Evolutionary conservation across 129 eudicot species (phyloP), one percentile per base, ranked within the genome.

Genomic region (Lonicera japonica): DNA sequence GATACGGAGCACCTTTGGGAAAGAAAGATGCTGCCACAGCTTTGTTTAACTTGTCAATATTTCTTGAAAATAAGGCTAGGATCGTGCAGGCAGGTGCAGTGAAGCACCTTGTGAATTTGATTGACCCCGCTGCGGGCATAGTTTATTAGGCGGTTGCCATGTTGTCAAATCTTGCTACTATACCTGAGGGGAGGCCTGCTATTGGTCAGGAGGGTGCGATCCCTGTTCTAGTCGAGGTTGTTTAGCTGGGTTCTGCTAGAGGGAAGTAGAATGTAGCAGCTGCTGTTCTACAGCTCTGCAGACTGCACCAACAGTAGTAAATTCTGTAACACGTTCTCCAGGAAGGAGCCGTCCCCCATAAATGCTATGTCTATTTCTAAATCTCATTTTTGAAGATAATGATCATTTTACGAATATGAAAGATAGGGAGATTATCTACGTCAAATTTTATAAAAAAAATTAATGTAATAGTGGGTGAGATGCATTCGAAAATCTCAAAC

Each of bases 251-350:
- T 45, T 91, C 98, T 21, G 87, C 88, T 11, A 80, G 96, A 79
- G 98, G 95, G 52, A 91, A 87, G 81, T 96, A 91, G 76, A 84
- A 87, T 71, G 98, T 96, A 0, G 96, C 96, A 41, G 98, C 98
- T 0, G 94, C 96, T 29, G 88, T 91, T 40, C 53, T 84, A 36
- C 96, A 91, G 68, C 70, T 91, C 36, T 91, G n/a, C n/a, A n/a
- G n/a, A n/a, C n/a, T n/a, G 98, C 57, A 79, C 96, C 11, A 82
- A 80, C 64, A 87, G 95, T 69, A 80, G 69, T 63, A 71, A 82
- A 65, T 91, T 77, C 65, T 91, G 96, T 67, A 87, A 73, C 60
- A 77, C 56, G 90, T 84, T 23, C 80, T 91, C 10, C 88, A 87
- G 64, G 95, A 91, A 72, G 98, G 96, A 17, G 98, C 88, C 14